phyloP scores from a whole-genome alignment of 495 filamentous ascomycete genomes.

The Aspergillus panamensis region DNA sequence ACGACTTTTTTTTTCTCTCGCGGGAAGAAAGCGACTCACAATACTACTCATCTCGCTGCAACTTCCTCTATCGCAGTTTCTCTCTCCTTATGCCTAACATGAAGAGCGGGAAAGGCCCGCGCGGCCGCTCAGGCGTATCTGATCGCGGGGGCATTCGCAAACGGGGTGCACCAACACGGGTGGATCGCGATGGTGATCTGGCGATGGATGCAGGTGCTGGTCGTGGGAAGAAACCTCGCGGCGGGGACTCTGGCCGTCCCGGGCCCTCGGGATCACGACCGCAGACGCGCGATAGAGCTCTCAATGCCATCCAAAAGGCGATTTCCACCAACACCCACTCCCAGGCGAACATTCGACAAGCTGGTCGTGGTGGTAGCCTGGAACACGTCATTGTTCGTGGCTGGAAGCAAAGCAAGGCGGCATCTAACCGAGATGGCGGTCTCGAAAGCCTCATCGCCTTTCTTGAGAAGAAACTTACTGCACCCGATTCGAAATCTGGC shows the following conservation, averaged over 20 bases:
- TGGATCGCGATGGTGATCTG: conserved; percentile 80
- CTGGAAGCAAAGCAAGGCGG: conserved; percentile 72
- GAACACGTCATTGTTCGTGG: conserved; percentile 59
- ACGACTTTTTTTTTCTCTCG: conserved; percentile 5
- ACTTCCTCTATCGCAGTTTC: conserved; percentile 8
- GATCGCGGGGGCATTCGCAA: conserved; percentile 71
- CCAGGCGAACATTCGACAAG: conserved; percentile 42
- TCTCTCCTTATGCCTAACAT: conserved; percentile 29
- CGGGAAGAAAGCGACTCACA: background rate
- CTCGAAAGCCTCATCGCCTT: conserved; percentile 67
- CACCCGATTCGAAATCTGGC: conserved; percentile 47
- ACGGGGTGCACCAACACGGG: conserved; percentile 47
- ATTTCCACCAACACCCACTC: conserved; percentile 36
- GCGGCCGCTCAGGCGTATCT: conserved; percentile 28
- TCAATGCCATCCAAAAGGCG: conserved; percentile 42
- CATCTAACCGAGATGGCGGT: conserved; percentile 65
- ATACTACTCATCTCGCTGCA: background rate
- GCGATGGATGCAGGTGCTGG: conserved; percentile 61
- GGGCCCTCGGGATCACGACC: conserved; percentile 21
- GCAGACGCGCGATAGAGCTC: conserved; percentile 28
- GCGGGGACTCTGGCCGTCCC: conserved; percentile 35
- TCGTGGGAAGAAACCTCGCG: conserved; percentile 37
- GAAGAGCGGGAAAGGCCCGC: conserved; percentile 35
- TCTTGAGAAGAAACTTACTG: conserved; percentile 72
- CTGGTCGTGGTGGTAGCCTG: conserved; percentile 19